Evolutionary conservation across 164 flowering plant genomes (phyloP).

Genomic region (Vitis amurensis): DNA sequence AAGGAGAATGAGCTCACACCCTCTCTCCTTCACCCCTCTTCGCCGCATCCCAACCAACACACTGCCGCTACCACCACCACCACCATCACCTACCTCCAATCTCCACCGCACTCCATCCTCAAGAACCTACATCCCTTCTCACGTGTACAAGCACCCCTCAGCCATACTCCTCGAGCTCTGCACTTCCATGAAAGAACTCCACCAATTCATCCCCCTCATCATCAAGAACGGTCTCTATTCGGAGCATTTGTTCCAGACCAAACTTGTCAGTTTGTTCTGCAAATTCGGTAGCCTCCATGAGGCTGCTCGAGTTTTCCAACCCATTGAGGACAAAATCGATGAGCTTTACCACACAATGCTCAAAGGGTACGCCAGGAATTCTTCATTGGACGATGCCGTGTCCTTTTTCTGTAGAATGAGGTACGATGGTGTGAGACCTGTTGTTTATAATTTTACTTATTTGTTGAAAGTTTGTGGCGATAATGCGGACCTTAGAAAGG

Average conservation of each 20-base stretch:
- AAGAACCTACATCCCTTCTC: conserved; percentile 49
- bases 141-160: conserved; percentile 72
- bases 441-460: conserved; percentile 70
- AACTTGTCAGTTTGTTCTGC: conserved; percentile 76
- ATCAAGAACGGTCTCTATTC: conserved; percentile 54
- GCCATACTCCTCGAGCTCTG: conserved; percentile 76
- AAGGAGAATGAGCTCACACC: conserved; percentile 22
- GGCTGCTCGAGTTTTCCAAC: conserved; percentile 69
- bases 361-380: conserved; percentile 61
- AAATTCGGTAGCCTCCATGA: conserved; percentile 50
- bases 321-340: conserved; percentile 54
- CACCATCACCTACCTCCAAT: conserved; percentile 7
- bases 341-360: conserved; percentile 70
- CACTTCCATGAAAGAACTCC: conserved; percentile 54
- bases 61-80: neutral
- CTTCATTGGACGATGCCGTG: conserved; percentile 42
- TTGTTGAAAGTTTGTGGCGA: conserved; percentile 76
- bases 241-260: conserved; percentile 67
- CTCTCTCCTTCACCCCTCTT: neutral
- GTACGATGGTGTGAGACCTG: conserved; percentile 50
- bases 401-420: conserved; percentile 59
- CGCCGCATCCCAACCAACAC: conserved; percentile 2
- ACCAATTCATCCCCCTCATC: conserved; percentile 62
- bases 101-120: conserved; percentile 22
- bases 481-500: conserved; percentile 43